Evolutionary conservation across 2,329 filamentous ascomycete species (phyloP), one percentile per base, ranked within the genome.

Genomic region (Aspergillus fijiensis): DNA sequence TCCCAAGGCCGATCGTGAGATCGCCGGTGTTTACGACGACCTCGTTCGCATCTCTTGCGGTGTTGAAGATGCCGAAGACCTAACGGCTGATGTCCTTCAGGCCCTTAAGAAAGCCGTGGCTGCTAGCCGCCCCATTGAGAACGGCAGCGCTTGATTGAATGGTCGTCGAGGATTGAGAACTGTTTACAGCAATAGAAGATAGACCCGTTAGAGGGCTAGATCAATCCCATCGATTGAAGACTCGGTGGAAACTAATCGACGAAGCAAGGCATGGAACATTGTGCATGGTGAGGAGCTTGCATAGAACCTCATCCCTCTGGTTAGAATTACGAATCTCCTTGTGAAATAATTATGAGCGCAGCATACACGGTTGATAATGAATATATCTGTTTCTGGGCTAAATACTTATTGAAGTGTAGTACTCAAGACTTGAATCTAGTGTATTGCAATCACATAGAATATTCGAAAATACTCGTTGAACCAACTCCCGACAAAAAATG

Each of bases 1-100:
- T 66, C 95, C 95, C 53, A 87, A 85, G 74, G 92, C 92, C 62
- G 87, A 96, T 81, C 85, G 95, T 60, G 95, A 99, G 83, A 89
- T 89, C 3, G 92, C 95, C 0, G 95, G 95, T 62, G 92, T 99
- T 33, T 98, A 88, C 72, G 95, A 99, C 73, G 95, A 99, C 76
- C 84, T 99, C 7, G 91, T 99, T 31, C 86, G 95, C 66, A 83
- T 99, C 62, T 96, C 92, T 83, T 97, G 92, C 74, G 95, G 95
- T 70, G 87, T 99, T 58, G 95, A 99, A 80, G 95, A 99, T 72
- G 86, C 87, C 7, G 87, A 88, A 63, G 95, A 99, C 76, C 81
- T 99, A 63, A 88, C 87, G 70, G 84, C 83, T 47, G 95, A 99
- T 80, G 87, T 96, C 16, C 76, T 92, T 65, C 89, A 90, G 76